Conservation (phyloP, 257 asterid species). For the Nicotiana paniculata region DNA sequence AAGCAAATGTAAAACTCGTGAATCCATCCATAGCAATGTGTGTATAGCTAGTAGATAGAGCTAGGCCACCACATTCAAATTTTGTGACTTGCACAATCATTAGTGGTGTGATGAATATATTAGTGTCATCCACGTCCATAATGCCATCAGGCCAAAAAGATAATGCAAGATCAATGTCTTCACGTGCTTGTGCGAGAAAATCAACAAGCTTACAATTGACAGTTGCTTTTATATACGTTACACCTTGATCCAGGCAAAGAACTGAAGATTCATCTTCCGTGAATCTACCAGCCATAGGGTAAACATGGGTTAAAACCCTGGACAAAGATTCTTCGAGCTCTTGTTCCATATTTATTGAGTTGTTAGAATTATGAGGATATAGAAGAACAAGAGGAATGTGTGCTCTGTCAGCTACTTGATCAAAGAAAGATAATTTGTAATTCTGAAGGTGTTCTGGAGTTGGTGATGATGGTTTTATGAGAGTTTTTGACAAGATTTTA, state of each 20-base stretch:
- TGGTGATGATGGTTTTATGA: slow-evolving; percentile 38
- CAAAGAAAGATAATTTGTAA: slow-evolving; percentile 32
- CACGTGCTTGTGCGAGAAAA: not conserved
- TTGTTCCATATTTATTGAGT: not conserved
- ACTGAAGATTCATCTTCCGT: slow-evolving; percentile 4
- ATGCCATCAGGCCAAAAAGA: not conserved
- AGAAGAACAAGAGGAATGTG: slow-evolving; percentile 23
- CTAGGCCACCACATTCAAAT: slow-evolving; percentile 19
- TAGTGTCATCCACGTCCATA: not conserved
- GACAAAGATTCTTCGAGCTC: slow-evolving; percentile 23
- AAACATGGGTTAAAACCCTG: slow-evolving; percentile 21
- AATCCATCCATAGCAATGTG: slow-evolving; percentile 3
- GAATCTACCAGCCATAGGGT: slow-evolving; percentile 39
- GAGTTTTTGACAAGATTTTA: not conserved
- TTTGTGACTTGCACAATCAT: not conserved
- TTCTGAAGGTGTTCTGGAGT: slow-evolving; percentile 27
- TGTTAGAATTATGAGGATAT: slow-evolving; percentile 11
- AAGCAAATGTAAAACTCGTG: not conserved
- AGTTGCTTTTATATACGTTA: slow-evolving; percentile 20
- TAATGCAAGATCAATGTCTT: not conserved
- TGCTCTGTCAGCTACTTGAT: slow-evolving; percentile 18
- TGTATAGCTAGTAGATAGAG: not conserved
- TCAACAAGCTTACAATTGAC: not conserved
- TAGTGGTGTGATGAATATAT: not conserved
- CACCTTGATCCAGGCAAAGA: slow-evolving; percentile 32